phyloP scores from a whole-genome alignment of 441 rosid species.

The Corymbia calophylla region DNA sequence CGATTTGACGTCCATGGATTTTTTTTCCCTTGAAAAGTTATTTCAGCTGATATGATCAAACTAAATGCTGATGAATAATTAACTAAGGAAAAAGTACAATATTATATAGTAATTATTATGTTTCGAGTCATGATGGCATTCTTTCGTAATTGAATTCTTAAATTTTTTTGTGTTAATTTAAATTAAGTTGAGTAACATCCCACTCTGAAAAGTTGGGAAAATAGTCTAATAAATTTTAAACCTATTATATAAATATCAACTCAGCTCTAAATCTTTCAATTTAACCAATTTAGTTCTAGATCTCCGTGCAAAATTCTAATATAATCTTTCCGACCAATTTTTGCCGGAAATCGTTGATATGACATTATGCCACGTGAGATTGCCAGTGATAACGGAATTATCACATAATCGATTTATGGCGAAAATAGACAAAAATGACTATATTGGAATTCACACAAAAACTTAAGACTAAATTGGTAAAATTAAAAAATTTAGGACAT shows the following conservation, averaged over 20 bases:
- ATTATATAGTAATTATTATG: neutral
- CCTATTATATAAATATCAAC: accelerated
- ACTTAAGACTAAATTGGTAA: accelerated
- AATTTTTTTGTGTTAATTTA: neutral
- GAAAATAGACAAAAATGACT: neutral
- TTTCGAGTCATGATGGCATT: neutral
- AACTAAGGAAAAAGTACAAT: no score
- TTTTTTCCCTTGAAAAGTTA: neutral
- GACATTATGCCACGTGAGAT: accelerated
- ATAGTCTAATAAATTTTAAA: accelerated
- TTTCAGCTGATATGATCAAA: no score
- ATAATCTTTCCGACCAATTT: accelerated
- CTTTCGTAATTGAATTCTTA: no score
- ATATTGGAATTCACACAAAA: neutral
- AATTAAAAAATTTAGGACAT: no score
- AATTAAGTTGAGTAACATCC: neutral
- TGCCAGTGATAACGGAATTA: accelerated
- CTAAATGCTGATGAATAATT: neutral
- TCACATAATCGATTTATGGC: accelerated
- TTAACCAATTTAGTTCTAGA: accelerated
- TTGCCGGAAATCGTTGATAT: accelerated
- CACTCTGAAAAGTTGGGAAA: accelerated
- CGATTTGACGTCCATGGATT: neutral
- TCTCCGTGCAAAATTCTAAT: accelerated
- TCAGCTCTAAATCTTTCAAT: neutral